phyloP scores from a whole-genome alignment of 805 yeast genomes.

The Deakozyma indianensis region DNA sequence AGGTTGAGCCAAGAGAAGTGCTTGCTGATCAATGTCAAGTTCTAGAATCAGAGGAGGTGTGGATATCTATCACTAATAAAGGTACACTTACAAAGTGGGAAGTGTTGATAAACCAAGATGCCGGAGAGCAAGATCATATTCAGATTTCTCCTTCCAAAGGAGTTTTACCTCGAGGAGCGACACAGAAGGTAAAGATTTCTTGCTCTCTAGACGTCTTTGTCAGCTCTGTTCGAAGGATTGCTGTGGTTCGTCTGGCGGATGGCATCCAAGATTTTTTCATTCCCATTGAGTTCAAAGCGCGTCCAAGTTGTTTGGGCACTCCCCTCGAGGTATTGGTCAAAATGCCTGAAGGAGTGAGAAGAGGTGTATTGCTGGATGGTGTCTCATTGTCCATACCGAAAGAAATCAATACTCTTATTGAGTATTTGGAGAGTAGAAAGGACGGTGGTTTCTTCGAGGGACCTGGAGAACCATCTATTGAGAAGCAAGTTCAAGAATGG shows the following conservation, averaged over 20 bases:
- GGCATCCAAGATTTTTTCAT: background rate
- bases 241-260: background rate
- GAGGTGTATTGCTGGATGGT: background rate
- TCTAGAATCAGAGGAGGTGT: conserved; percentile 10
- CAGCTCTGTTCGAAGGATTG: background rate
- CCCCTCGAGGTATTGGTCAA: background rate
- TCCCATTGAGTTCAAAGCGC: background rate
- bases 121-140: conserved; percentile 7
- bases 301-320: background rate
- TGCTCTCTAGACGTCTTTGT: conserved; percentile 5
- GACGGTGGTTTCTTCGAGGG: background rate
- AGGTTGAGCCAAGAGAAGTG: conserved; percentile 22
- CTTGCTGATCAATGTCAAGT: conserved; percentile 12
- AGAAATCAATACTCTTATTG: background rate
- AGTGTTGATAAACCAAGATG: conserved; percentile 13
- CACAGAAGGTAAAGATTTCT: conserved; percentile 11
- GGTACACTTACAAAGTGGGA: conserved; percentile 26
- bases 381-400: background rate
- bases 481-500: background rate
- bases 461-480: background rate
- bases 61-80: conserved; percentile 22
- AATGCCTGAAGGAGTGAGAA: background rate
- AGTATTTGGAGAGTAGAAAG: background rate
- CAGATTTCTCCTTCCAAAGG: conserved; percentile 18
- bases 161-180: conserved; percentile 17